phyloP scores from a whole-genome alignment of 371 early-diverging fungal species.

The Enteropsectra breve region DNA sequence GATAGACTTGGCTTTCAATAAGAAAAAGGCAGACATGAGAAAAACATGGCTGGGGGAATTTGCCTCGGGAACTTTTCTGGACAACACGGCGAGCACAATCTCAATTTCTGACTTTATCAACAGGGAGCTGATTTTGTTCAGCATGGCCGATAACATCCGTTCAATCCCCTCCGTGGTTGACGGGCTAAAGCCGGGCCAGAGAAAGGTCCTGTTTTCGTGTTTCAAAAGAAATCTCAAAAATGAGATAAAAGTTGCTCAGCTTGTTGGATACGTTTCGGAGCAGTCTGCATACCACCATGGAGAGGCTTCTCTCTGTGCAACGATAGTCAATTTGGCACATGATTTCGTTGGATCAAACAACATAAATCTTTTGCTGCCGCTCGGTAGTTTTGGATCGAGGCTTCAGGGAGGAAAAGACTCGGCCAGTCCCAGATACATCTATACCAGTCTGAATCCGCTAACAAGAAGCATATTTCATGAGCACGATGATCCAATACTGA shows the following conservation, averaged over 20 bases:
- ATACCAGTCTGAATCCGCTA: slow-evolving; percentile 70
- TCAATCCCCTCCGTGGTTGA: slow-evolving; percentile 93
- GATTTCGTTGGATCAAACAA: slow-evolving; percentile 92
- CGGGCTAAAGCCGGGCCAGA: slow-evolving; percentile 94
- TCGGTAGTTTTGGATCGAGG: slow-evolving; percentile 92
- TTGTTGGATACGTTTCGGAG: slow-evolving; percentile 84
- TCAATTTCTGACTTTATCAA: slow-evolving; percentile 86
- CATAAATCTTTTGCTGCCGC: slow-evolving; percentile 75
- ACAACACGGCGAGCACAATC: slow-evolving; percentile 70
- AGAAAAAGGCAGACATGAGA: slow-evolving; percentile 82
- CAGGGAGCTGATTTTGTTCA: slow-evolving; percentile 87
- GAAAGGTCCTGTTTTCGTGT: slow-evolving; percentile 85
- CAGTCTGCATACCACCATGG: slow-evolving; percentile 94
- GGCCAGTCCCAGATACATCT: slow-evolving; percentile 91
- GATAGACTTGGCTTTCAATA: slow-evolving; percentile 93
- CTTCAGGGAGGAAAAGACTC: slow-evolving; percentile 90
- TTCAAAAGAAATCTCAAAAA: slow-evolving; percentile 71
- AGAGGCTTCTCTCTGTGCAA: slow-evolving; percentile 73
- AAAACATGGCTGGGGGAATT: slow-evolving; percentile 85
- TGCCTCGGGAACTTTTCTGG: slow-evolving; percentile 82
- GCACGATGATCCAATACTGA: slow-evolving; percentile 75
- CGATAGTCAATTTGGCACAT: slow-evolving; percentile 90
- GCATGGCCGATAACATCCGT: slow-evolving; percentile 88
- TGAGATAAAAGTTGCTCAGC: slow-evolving; percentile 89
- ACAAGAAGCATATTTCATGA: slow-evolving; percentile 73